Base-by-base conservation (phyloP, 768 basidiomycete species). In the Pleurotus sapidus region DNA sequence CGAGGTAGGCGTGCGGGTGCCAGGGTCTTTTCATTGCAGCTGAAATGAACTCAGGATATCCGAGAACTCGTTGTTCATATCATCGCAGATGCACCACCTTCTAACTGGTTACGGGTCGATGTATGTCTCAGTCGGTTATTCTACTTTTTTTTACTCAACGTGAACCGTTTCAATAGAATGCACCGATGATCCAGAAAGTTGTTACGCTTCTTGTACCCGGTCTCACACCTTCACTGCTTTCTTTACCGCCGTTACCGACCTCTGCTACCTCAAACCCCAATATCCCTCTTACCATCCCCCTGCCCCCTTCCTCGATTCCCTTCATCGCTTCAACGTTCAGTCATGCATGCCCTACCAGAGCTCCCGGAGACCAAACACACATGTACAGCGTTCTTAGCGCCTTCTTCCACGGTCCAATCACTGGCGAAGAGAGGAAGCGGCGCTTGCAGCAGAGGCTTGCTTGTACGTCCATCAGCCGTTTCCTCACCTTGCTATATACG, bases 301-400 rank as follows among this genome's bases (percentile, higher is more conserved):
- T 74, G 3, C 63, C 70, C n/a, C 62, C 72, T 2, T 64, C 67
- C 23, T 59, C 67, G 18, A 73, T 87, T 20, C 86, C 84, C 2
- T 98, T 83, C 73, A 88, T 86, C 59, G 82, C 82, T 40, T 88
- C 76, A 34, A 91, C 82, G 4, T 99, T 98, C 74, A 91, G 90
- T 57, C 93, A 97, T 73, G 94, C 93, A 12, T 93, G 91, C 61
- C 96, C 95, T 0, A 95, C 95, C 0, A 84, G 89, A 17, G 95
- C 95, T 0, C 95, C 95, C 0, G 97, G 96, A 0, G 96, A 98
- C 62, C 79, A 81, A 54, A 87, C 81, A 37, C 79, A 86, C 43
- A 88, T 98, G 86, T 89, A 94, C 65, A 91, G 89, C 24, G 88
- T 93, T 40, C 78, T 96, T 20, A 86, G 88, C 63, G 73, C 86